Base-by-base conservation (phyloP, 495 filamentous ascomycete species). In the Daldinia decipiens region DNA sequence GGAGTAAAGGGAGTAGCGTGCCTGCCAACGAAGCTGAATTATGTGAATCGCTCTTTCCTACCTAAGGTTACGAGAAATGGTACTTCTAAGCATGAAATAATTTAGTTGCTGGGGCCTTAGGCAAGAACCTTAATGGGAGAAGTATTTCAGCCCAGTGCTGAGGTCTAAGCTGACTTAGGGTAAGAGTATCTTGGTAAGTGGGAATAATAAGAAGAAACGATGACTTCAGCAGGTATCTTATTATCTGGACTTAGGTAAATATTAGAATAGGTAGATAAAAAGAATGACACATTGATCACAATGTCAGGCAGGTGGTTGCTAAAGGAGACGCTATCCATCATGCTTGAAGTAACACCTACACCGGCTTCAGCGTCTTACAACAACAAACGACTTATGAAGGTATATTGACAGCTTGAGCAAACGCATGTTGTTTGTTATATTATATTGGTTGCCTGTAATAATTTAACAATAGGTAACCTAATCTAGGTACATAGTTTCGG, bases 21-120 rank as follows among this genome's bases (percentile, higher is more conserved):
- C 34, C 17, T 57, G 54, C 54, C 54, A 57, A 53, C 54, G 34
- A 34, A 21, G 32, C 19, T 57, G n/a, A 24, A 38, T 19, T 45
- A 27, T 24, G 13, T 21, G 38, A 59, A 15, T 31, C 13, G 56
- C 27, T 21, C 56, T 59, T 59, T 45, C 56, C 38, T 13, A 36
- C 32, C 32, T 13, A 4, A 21, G 31, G 29, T 56, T 11, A 56
- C 27, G 12, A 19, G 29, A n/a, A 17, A 27, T 17, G 51, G 27
- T 54, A 26, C 45, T 51, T 51, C 17, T 26, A 52, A 31, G 52
- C 31, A 13, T 4, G 50, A 52, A 52, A 27, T 52, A 21, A 12
- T 31, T 53, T 21, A 11, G 50, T 29, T 29, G 21, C 26, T 27
- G 12, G 27, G 19, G 4, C 26, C 27, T 53, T 17, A 8, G 50